Percentiles rank a stretch among this genome's conserved stretches.
These are phyloP conservation scores for Grosmannia clavigera DNA, from an alignment of 2,329 filamentous ascomycete species.

Conservation along the genomic window DNA sequence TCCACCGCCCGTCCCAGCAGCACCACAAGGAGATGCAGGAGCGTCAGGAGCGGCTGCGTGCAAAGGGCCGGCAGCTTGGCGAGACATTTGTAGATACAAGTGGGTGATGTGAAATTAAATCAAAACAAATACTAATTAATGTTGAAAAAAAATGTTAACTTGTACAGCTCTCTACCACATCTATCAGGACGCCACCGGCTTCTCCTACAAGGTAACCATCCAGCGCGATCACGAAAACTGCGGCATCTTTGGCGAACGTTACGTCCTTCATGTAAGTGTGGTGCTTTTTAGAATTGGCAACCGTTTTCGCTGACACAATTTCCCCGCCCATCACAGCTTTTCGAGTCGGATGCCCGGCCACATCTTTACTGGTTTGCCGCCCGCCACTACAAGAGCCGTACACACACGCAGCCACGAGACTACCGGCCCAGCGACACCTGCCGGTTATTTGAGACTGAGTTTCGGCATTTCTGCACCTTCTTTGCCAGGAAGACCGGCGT, in stretches of 20 bases:
- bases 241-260: constrained; percentile 43
- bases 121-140: too few species aligned
- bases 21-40: constrained; percentile 16
- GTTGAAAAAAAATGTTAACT: neutral
- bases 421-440: constrained; percentile 26
- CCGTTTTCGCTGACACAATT: neutral
- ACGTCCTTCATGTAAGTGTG: constrained; percentile 42
- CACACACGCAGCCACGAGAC: constrained; percentile 22
- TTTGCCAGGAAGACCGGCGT: constrained; percentile 47
- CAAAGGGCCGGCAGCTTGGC: constrained; percentile 19
- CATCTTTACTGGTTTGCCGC: constrained; percentile 48
- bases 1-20: neutral
- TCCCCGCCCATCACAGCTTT: constrained; percentile 37
- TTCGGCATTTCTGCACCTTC: constrained; percentile 39
- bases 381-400: constrained; percentile 32
- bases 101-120: constrained; percentile 18
- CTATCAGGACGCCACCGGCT: constrained; percentile 49
- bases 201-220: constrained; percentile 52
- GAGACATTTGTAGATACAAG: constrained; percentile 36
- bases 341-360: constrained; percentile 49
- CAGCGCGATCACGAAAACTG: constrained; percentile 34
- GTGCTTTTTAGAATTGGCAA: neutral
- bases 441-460: constrained; percentile 29
- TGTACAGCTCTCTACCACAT: constrained; percentile 46
- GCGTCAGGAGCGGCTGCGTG: constrained; percentile 19